Evolutionary conservation across 805 yeast species (phyloP).

Genomic region (Starmerella gropengiesseri): DNA sequence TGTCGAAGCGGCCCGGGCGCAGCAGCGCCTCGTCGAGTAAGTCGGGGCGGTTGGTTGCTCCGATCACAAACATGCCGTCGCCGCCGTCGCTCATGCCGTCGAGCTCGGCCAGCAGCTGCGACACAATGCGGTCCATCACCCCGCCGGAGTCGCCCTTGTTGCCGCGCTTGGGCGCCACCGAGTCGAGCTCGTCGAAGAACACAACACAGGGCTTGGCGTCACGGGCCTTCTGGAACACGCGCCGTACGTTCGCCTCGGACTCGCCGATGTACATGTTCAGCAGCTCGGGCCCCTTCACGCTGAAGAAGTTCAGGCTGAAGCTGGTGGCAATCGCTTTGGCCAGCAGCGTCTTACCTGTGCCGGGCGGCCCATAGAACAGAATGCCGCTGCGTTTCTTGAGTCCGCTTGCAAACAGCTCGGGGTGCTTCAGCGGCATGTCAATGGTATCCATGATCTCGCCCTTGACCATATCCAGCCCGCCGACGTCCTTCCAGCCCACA

Average conservation of each 20-base stretch:
- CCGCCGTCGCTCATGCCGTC: slow-evolving; percentile 85
- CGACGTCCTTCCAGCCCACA: slow-evolving; percentile 95
- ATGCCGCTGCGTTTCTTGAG: slow-evolving; percentile 91
- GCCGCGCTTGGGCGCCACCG: slow-evolving; percentile 97
- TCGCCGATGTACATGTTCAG: slow-evolving; percentile 98
- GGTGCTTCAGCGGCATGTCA: slow-evolving; percentile 89
- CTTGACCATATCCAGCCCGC: slow-evolving; percentile 83
- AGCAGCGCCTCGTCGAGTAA: slow-evolving; percentile 84
- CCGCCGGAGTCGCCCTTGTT: slow-evolving; percentile 99
- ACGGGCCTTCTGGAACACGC: slow-evolving; percentile 86
- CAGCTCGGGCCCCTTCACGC: slow-evolving; percentile 95
- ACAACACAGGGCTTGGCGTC: slow-evolving; percentile 97
- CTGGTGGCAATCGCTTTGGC: slow-evolving; percentile 97
- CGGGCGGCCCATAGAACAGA: slow-evolving; percentile 95
- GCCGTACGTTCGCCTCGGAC: slow-evolving; percentile 91
- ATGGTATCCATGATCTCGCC: slow-evolving; percentile 90
- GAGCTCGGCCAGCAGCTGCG: slow-evolving; percentile 85
- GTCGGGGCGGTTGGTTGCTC: slow-evolving; percentile 98
- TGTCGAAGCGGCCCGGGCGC: slow-evolving; percentile 92
- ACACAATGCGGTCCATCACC: slow-evolving; percentile 96
- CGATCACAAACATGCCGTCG: slow-evolving; percentile 92
- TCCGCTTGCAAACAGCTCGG: slow-evolving; percentile 78
- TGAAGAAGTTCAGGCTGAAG: slow-evolving; percentile 84
- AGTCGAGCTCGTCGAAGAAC: slow-evolving; percentile 93
- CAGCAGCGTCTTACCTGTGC: slow-evolving; percentile 89